A percentile compares a stretch with the other conserved stretches of the same genome.
phyloP scores from a whole-genome alignment of 176 grass and related monocot genomes.

The Hordeum vulgare region DNA sequence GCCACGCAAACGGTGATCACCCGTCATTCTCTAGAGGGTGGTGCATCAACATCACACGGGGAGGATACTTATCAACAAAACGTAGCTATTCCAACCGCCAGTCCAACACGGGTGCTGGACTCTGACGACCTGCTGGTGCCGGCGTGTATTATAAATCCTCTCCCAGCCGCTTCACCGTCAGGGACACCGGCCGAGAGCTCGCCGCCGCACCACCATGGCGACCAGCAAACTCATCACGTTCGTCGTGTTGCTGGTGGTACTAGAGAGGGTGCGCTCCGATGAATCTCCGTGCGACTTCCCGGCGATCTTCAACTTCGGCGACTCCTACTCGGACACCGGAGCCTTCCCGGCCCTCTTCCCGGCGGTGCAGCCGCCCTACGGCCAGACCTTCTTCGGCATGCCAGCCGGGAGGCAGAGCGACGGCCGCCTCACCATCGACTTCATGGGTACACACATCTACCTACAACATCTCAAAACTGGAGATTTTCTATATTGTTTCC shows the following conservation, averaged over 20 bases:
- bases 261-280: no score
- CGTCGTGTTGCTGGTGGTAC: background rate
- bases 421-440: constrained; percentile 86
- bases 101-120: no score
- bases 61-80: no score
- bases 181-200: no score
- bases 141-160: no score
- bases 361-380: constrained; percentile 78
- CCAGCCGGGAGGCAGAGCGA: constrained; percentile 74
- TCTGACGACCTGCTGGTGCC: no score
- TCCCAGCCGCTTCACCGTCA: background rate
- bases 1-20: no score
- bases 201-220: background rate
- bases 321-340: constrained; percentile 97
- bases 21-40: no score
- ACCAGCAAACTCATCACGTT: background rate
- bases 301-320: constrained; percentile 91
- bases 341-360: constrained; percentile 75
- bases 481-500: background rate
- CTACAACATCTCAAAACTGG: no score
- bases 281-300: constrained; percentile 50
- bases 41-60: no score
- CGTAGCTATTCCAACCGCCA: no score
- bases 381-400: constrained; percentile 80
- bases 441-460: constrained; percentile 49